phyloP scores from a whole-genome alignment of 2,329 filamentous ascomycete genomes.

The Fusarium protoensiforme region DNA sequence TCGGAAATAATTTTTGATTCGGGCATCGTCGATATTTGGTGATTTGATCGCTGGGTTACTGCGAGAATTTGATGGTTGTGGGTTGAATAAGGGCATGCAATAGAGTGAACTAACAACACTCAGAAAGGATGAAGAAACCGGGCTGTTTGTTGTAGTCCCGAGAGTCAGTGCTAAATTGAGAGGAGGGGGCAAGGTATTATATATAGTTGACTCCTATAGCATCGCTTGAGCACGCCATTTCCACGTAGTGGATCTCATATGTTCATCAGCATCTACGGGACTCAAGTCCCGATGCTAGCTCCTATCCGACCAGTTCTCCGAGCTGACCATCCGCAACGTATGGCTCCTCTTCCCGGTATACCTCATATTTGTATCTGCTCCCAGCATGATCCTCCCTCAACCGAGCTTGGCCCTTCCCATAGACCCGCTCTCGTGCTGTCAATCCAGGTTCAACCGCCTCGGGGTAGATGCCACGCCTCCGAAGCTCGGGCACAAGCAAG shows the following conservation, averaged over 20 bases:
- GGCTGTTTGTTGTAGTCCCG: too few species aligned
- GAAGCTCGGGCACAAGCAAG: conserved; percentile 4
- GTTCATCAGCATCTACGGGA: not conserved
- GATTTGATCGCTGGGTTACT: too few species aligned
- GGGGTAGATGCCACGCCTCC: not conserved
- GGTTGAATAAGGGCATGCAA: not conserved
- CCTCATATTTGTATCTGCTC: not conserved
- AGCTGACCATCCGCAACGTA: not conserved
- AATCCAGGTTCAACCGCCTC: not conserved
- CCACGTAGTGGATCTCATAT: not conserved
- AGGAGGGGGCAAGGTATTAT: not conserved
- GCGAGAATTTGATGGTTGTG: not conserved
- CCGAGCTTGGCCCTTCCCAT: not conserved
- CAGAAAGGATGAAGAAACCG: too few species aligned
- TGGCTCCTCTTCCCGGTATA: not conserved
- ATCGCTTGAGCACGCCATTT: not conserved
- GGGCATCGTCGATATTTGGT: not conserved
- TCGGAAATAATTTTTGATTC: not conserved
- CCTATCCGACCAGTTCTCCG: not conserved
- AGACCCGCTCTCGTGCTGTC: not conserved
- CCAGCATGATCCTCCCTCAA: not conserved
- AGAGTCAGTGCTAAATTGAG: too few species aligned
- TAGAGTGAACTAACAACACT: too few species aligned
- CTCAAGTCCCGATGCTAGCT: not conserved
- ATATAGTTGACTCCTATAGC: not conserved